Base-by-base conservation (phyloP, 192 early-diverging fungal species). In the Pilobolus umbonatus region DNA sequence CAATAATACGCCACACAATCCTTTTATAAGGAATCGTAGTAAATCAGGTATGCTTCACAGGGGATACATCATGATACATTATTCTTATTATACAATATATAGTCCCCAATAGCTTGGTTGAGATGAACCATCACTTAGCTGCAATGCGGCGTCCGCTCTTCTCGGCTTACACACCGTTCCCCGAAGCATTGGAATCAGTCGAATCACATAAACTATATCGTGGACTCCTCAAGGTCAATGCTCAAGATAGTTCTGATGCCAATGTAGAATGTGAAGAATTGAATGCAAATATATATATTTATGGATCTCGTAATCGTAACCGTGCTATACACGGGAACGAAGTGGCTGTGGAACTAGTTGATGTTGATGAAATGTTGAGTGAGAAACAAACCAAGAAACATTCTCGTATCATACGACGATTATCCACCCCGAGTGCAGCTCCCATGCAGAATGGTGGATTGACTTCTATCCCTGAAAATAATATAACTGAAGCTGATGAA, bases 171-270 rank as follows among this genome's bases (percentile, higher is more conserved):
- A 51, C 74, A 43, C 72, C 73, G 26, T 69, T 75, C 48, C 67
- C 68, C 1, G 74, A 72, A 30, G 67, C 77, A 17, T 61, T 70
- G 24, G 44, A 70, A 2, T 58, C 68, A 30, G 54, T 77, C 10
- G 67, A 72, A 38, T 52, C 50, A 22, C 50, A 80, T 28, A 53
- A 62, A 15, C 71, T 90, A 19, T 70, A 86, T 17, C 71, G 80
- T 19, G 94, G 92, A 24, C 75, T 82, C 4, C 60, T 96, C 10
- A 81, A 90, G 36, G 81, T 94, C 54, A 92, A 91, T 75, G 85
- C 84, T 34, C 78, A 81, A 59, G 86, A 89, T 68, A 74, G 86
- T 35, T 81, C 75, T 25, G 91, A 94, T 60, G 91, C 89, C 21
- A 94, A 96, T 69, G 91, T 93, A n/a, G 83, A 85, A 4, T 74